phyloP scores from a whole-genome alignment of 176 grass and related monocot species.

The Poa pratensis region DNA sequence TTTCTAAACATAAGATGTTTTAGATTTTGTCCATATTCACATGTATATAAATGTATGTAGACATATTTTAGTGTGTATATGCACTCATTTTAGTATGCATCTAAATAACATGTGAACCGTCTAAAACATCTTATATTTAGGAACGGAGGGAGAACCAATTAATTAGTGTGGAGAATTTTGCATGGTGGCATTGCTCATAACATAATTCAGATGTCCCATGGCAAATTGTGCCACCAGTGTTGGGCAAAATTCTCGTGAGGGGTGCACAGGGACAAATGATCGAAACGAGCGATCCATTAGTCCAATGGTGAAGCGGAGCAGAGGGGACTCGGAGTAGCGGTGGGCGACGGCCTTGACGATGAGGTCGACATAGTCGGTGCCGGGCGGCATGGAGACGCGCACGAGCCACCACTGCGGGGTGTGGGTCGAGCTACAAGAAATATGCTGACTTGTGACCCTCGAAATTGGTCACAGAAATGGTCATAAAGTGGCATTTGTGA shows the following conservation, averaged over 20 bases:
- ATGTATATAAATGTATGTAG: no score
- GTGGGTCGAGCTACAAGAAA: slow-evolving; percentile 53
- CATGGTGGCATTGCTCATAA: background rate
- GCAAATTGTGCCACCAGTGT: background rate
- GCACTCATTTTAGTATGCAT: no score
- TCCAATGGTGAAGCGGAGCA: background rate
- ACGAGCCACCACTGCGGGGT: slow-evolving; percentile 82
- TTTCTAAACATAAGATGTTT: no score
- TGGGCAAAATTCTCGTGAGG: background rate
- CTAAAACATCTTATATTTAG: no score
- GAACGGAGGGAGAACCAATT: background rate
- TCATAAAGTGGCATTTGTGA: no score
- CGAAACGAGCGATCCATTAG: background rate
- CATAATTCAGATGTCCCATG: background rate
- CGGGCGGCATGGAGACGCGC: slow-evolving; percentile 66
- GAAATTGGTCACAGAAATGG: no score
- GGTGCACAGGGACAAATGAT: background rate
- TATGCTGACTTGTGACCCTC: no score
- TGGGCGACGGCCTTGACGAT: slow-evolving; percentile 58
- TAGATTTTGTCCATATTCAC: no score
- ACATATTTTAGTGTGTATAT: no score
- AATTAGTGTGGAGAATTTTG: background rate
- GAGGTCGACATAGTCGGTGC: slow-evolving; percentile 61
- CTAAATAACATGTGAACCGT: no score
- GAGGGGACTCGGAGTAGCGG: slow-evolving; percentile 24